Evolutionary conservation across 768 basidiomycete genomes (phyloP).

Genomic region (Tephrocybe sp.): DNA sequence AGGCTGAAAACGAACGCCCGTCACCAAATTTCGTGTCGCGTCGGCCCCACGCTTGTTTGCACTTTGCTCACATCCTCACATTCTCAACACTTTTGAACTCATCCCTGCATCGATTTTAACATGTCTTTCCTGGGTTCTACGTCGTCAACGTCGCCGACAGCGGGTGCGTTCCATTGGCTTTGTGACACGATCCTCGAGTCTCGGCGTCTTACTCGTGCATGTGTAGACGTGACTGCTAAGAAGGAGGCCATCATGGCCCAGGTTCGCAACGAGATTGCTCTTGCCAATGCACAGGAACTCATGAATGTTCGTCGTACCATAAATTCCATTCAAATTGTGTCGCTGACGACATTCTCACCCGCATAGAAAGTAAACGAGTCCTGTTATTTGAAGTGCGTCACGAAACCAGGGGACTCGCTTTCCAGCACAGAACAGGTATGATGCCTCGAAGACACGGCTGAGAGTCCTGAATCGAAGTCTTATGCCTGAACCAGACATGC

Average conservation of each 20-base stretch:
- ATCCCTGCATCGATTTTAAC: neutral
- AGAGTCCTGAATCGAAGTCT: no score
- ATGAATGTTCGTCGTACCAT: conserved; percentile 55
- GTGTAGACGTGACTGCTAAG: conserved; percentile 41
- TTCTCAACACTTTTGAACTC: conserved; percentile 20
- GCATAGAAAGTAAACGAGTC: conserved; percentile 75
- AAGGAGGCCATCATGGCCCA: conserved; percentile 62
- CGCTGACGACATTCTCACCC: neutral
- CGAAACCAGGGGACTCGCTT: conserved; percentile 71
- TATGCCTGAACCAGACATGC: conserved; percentile 56
- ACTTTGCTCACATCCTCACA: conserved; percentile 21
- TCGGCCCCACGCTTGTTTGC: neutral
- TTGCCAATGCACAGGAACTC: conserved; percentile 78
- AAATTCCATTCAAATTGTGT: neutral
- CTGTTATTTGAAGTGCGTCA: conserved; percentile 76
- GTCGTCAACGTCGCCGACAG: neutral
- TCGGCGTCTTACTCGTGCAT: neutral
- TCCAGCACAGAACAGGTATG: conserved; percentile 72
- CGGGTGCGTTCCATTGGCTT: neutral
- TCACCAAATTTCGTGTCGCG: conserved; percentile 15
- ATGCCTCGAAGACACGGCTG: conserved; percentile 6
- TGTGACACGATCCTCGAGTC: neutral
- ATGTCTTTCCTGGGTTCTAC: conserved; percentile 11
- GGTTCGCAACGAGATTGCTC: conserved; percentile 68
- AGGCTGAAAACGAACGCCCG: conserved; percentile 1